Percentiles rank a stretch among this genome's conserved stretches.
Conservation (phyloP, 345 rosid genomes). For the Pugionium dolabratum region DNA sequence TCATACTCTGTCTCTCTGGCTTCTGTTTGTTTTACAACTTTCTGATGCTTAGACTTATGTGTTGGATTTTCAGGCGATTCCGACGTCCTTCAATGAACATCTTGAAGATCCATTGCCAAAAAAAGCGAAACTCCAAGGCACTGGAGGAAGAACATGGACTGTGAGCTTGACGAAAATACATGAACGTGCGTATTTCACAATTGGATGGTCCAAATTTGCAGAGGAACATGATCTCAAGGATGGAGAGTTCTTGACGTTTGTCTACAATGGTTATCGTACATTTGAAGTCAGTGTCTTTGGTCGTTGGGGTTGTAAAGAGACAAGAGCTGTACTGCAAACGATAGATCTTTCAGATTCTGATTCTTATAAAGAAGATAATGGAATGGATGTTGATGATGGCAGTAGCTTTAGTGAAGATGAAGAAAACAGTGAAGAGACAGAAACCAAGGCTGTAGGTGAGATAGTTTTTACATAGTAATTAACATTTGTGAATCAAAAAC, state of each 20-base stretch:
- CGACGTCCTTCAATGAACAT: slow-evolving; percentile 6
- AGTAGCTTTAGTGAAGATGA: not conserved
- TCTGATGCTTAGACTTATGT: slow-evolving; percentile 4
- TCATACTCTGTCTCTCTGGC: not conserved
- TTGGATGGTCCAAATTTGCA: slow-evolving; percentile 34
- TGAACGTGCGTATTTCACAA: not conserved
- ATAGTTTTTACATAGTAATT: too few relatives aligned
- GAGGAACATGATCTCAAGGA: slow-evolving; percentile 28
- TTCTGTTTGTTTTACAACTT: not conserved
- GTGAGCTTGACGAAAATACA: slow-evolving; percentile 13
- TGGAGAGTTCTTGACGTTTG: slow-evolving; percentile 36
- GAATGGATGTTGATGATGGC: not conserved
- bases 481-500: not conserved
- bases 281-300: slow-evolving; percentile 34
- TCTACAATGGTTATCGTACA: slow-evolving; percentile 18
- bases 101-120: slow-evolving; percentile 29
- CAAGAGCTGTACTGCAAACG: slow-evolving; percentile 6
- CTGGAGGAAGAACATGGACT: slow-evolving; percentile 27
- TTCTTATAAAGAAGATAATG: slow-evolving; percentile 2
- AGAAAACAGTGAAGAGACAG: slow-evolving; percentile 18
- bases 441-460: slow-evolving; percentile 10
- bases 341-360: slow-evolving; percentile 1
- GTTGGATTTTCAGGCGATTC: slow-evolving; percentile 27
- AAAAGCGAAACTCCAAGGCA: slow-evolving; percentile 19
- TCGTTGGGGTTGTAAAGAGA: slow-evolving; percentile 23